These are phyloP conservation scores for Amphibolis antarctica DNA, from an alignment of 106 monocot genomes.

Conservation along the genomic window DNA sequence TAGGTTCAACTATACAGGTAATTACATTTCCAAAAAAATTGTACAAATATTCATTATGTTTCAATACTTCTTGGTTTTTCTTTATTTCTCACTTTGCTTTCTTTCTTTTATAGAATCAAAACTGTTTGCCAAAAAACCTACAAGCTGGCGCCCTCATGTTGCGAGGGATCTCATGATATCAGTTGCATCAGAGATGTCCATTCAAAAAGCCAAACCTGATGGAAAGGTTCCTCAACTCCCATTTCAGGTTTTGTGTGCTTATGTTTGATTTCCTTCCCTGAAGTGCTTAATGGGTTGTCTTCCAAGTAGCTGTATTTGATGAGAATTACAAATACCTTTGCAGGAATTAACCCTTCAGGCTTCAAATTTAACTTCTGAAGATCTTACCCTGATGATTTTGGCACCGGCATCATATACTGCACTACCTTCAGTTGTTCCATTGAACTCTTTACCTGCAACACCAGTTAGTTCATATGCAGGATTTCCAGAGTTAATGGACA, in stretches of 20 bases:
- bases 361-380: constrained; percentile 77
- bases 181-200: constrained; percentile 56
- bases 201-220: constrained; percentile 25
- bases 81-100: neutral
- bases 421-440: constrained; percentile 50
- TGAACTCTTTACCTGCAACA: constrained; percentile 43
- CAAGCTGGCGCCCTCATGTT: constrained; percentile 66
- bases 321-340: constrained; percentile 6
- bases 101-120: constrained; percentile 61
- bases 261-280: neutral
- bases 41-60: neutral
- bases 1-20: constrained; percentile 88
- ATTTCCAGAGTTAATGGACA: constrained; percentile 24
- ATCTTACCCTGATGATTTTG: constrained; percentile 73
- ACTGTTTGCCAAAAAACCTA: constrained; percentile 83
- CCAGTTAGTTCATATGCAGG: constrained; percentile 18
- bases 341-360: constrained; percentile 85
- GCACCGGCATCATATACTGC: constrained; percentile 63
- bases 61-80: neutral
- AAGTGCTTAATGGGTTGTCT: neutral
- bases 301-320: neutral
- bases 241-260: constrained; percentile 48
- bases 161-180: constrained; percentile 78
- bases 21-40: no score
- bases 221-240: constrained; percentile 54